Base-by-base conservation (phyloP, 2,329 filamentous ascomycete species). In the Diaporthe humulicola region DNA sequence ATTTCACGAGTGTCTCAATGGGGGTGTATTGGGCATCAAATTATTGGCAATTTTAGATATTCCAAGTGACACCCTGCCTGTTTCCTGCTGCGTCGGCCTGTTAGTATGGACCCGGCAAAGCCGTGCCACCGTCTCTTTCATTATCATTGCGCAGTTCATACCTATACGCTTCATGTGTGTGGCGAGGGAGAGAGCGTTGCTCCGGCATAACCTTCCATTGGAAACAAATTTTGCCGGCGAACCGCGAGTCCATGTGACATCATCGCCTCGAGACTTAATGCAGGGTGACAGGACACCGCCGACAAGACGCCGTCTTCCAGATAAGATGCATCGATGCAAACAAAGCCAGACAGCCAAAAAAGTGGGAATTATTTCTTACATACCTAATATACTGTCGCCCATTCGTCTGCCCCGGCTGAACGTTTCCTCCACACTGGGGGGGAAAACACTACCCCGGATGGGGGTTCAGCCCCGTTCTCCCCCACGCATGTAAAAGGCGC, bases 401-500 rank as follows among this genome's bases (percentile, higher is more conserved):
- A 61, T 61, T 61, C 58, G 38, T 45, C 58, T 61, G 15, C 58
- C 58, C 58, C 58, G 58, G 58, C 8, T 61, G 58, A 61, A 61
- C 38, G 58, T 61, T 61, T 42, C 38, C 58, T 61, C 58, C 58
- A 61, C 57, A 40, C 36, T 61, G 57, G 57, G 57, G 28, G 54
- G 58, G 58, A 61, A 61, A 61, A 61, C 58, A 61, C 58, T 42
- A 61, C 58, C 58, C 58, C 58, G 58, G 58, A 61, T 45, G 38
- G 58, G 38, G 58, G 9, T 42, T 61, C 58, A 38, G 40, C 58
- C 58, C 58, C 38, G 19, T 61, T 8, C 22, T 2, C 57, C 33
- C 57, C 57, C 57, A 60, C n/a, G 36, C 57, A 45, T 9, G 40
- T 58, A 30, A 42, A 61, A 61, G 58, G 58, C 58, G 58, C 38